Evolutionary conservation across 768 basidiomycete species (phyloP).

Genomic region (Phanerochaete carnosa): DNA sequence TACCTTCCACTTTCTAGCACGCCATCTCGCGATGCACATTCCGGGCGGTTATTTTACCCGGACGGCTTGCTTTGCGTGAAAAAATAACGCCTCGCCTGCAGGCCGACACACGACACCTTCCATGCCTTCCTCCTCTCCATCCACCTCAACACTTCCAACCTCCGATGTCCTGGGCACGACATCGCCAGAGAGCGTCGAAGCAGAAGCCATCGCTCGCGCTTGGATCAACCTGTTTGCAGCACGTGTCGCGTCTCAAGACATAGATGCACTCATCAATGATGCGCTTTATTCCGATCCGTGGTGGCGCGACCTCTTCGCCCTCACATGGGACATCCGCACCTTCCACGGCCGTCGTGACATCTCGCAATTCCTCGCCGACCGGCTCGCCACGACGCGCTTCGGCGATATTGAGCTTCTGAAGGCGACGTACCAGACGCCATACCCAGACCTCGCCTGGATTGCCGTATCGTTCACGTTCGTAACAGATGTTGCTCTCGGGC

Average conservation of each 20-base stretch:
- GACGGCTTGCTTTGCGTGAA: background rate
- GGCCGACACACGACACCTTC: background rate
- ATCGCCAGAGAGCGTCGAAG: background rate
- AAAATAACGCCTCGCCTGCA: too few relatives aligned
- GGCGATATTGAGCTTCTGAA: slow-evolving; percentile 34
- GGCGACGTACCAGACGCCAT: slow-evolving; percentile 21
- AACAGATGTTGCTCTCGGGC: slow-evolving; percentile 43
- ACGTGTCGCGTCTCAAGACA: background rate
- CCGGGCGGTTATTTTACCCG: background rate
- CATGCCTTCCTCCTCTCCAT: background rate
- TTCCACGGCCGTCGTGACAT: slow-evolving; percentile 38
- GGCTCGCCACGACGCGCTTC: slow-evolving; percentile 30
- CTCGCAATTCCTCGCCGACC: slow-evolving; percentile 33
- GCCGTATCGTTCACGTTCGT: slow-evolving; percentile 55
- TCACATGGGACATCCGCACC: slow-evolving; percentile 52
- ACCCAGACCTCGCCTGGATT: slow-evolving; percentile 55
- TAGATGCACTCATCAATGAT: background rate
- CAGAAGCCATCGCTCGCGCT: background rate
- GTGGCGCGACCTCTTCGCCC: slow-evolving; percentile 16
- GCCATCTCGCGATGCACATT: background rate
- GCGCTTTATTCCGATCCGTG: slow-evolving; percentile 8
- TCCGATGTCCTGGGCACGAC: background rate
- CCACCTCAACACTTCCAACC: background rate
- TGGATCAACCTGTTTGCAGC: background rate
- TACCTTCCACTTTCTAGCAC: slow-evolving; percentile 13